phyloP scores from a whole-genome alignment of 1,139 yeast genomes.

The Debaryomyces udenii region DNA sequence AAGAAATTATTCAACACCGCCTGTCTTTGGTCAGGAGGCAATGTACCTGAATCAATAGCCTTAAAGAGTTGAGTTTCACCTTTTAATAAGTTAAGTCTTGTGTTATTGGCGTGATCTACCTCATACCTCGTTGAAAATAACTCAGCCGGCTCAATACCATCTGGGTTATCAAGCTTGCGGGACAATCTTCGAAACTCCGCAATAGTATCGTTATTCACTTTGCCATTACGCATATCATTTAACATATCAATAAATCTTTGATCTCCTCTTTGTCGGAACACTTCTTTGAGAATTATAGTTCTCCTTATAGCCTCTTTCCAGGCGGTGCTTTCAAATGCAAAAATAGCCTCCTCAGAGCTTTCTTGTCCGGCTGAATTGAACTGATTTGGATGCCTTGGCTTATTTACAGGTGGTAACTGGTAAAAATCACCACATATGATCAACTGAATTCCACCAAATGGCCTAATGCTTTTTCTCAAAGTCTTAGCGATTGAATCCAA shows the following conservation, averaged over 20 bases:
- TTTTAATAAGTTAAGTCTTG: constrained; percentile 53
- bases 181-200: constrained; percentile 56
- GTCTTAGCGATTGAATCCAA: constrained; percentile 64
- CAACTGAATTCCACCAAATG: constrained; percentile 90
- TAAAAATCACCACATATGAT: constrained; percentile 89
- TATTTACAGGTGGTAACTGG: constrained; percentile 82
- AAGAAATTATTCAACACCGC: constrained; percentile 63
- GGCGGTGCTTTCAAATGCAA: constrained; percentile 76
- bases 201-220: constrained; percentile 57
- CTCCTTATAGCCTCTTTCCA: constrained; percentile 71
- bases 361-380: constrained; percentile 28
- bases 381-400: constrained; percentile 25
- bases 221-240: constrained; percentile 82
- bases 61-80: constrained; percentile 52
- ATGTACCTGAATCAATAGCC: constrained; percentile 66
- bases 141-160: constrained; percentile 85
- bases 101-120: constrained; percentile 76
- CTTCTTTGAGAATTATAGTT: constrained; percentile 73
- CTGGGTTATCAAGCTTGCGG: constrained; percentile 59
- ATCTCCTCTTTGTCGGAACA: constrained; percentile 92
- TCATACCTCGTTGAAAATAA: constrained; percentile 81
- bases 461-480: constrained; percentile 51
- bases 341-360: constrained; percentile 35
- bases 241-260: constrained; percentile 77
- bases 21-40: constrained; percentile 48